Evolutionary conservation across 257 asterid species (phyloP), one percentile per base, ranked within the genome.

Genomic region (Solanum paucissectum): DNA sequence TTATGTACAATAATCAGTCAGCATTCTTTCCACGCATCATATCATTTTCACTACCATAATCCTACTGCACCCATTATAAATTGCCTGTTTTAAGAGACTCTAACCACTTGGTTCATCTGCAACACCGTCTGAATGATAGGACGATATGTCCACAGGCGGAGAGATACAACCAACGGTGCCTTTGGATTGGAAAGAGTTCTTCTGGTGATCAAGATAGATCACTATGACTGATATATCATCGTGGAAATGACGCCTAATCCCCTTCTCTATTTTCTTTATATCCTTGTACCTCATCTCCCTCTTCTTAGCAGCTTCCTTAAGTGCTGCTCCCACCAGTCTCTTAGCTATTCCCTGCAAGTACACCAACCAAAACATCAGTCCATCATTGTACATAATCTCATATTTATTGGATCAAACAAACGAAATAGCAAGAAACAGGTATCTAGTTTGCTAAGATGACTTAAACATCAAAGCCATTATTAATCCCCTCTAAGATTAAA

Each of bases 41-140:
- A 44, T 46, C 85, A 46, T 14, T 77, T 25, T 79, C 85, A 79
- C 85, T 79, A 79, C 27, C 62, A 79, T 27, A 81, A 46, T 81
- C 85, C 85, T 81, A 81, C 68, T 46, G 66, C 46, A 81, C 33
- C 66, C 85, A 81, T 81, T 81, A 44, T 81, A 46, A 36, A 18
- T 62, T 77, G 62, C 11, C 55, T 75, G 20, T 62, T 46, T 81
- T 5, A 77, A 40, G 83, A 76, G 25, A 79, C 64, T 44, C 37
- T 42, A 79, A 27, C 85, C 85, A 46, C 85, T 81, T 81, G 85
- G 85, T 81, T 81, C 85, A 81, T 46, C 85, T 4, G 85, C 85
- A 44, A 81, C 85, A 27, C 85, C 85, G 5, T 81, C 85, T 81
- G 85, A 81, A 81, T 81, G 68, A 46, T 44, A 81, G 18, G 85